These are phyloP conservation scores for Quercus gilva DNA, from an alignment of 306 rosid genomes.

Conservation along the genomic window DNA sequence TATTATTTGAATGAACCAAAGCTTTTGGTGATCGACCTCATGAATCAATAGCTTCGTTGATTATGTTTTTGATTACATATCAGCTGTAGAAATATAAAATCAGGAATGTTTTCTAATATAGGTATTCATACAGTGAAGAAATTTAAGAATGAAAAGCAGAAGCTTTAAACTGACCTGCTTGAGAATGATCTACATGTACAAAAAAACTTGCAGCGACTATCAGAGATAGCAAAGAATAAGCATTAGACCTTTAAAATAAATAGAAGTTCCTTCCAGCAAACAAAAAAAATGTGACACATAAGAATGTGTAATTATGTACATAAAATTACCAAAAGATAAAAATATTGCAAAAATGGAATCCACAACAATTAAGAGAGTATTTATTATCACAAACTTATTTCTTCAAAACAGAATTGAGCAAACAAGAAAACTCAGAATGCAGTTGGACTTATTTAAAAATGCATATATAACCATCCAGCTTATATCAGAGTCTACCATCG, in stretches of 20 bases:
- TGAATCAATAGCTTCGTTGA: background rate
- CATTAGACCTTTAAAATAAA: slow-evolving; percentile 79
- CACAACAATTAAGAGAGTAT: background rate
- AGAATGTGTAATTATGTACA: background rate
- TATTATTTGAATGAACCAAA: background rate
- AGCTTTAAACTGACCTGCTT: slow-evolving; percentile 12
- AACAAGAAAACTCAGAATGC: background rate
- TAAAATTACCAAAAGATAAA: background rate
- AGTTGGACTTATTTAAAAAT: background rate
- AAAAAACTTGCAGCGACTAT: slow-evolving; percentile 56
- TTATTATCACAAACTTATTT: background rate
- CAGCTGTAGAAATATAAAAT: slow-evolving; percentile 7
- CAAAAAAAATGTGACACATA: slow-evolving; percentile 4
- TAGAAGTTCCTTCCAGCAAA: slow-evolving; percentile 77
- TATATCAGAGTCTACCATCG: background rate
- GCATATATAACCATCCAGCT: background rate
- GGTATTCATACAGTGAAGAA: background rate
- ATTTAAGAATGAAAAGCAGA: background rate
- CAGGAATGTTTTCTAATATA: background rate
- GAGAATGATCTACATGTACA: slow-evolving; percentile 31
- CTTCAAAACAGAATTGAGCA: background rate
- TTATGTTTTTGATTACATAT: background rate
- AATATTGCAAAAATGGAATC: background rate
- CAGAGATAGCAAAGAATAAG: slow-evolving; percentile 83
- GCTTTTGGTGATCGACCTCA: slow-evolving; percentile 8